Conservation (phyloP, 2,329 filamentous ascomycete genomes). For the Xylariaceae sp. region DNA sequence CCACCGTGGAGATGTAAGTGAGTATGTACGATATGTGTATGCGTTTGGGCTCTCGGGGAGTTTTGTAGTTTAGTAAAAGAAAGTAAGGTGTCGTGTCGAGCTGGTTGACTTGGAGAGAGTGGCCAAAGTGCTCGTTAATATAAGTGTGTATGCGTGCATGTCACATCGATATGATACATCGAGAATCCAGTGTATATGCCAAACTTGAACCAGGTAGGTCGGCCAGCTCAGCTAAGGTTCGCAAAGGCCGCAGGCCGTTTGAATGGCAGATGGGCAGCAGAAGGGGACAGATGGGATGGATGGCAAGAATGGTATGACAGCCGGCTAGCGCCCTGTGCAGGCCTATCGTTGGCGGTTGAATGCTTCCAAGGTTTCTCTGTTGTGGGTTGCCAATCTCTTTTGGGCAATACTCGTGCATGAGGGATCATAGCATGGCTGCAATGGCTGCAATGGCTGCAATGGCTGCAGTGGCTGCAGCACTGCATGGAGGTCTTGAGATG, state of each 20-base stretch:
- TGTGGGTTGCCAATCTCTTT: constrained; percentile 23
- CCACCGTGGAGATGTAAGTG: no score
- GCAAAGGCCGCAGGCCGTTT: neutral
- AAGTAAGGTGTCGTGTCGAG: neutral
- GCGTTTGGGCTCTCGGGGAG: no score
- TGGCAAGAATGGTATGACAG: constrained; percentile 17
- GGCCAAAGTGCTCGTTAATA: constrained; percentile 18
- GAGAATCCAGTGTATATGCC: constrained; percentile 1
- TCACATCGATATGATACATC: constrained; percentile 2
- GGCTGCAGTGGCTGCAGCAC: no score
- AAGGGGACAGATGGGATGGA: no score
- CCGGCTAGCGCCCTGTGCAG: constrained; percentile 6
- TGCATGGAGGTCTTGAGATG: no score
- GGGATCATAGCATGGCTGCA: constrained; percentile 33
- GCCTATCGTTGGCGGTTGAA: constrained; percentile 11
- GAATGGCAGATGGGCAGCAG: neutral
- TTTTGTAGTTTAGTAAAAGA: neutral
- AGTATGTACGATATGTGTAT: no score
- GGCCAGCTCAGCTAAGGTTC: no score
- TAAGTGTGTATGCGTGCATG: constrained; percentile 16
- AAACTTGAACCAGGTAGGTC: neutral
- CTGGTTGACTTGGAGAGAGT: neutral
- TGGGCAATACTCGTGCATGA: constrained; percentile 26
- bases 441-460: no score
- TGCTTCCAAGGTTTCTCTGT: neutral